Evolutionary conservation across 2,329 filamentous ascomycete species (phyloP), one percentile per base, ranked within the genome.

Genomic region (Epichloe gansuensis): DNA sequence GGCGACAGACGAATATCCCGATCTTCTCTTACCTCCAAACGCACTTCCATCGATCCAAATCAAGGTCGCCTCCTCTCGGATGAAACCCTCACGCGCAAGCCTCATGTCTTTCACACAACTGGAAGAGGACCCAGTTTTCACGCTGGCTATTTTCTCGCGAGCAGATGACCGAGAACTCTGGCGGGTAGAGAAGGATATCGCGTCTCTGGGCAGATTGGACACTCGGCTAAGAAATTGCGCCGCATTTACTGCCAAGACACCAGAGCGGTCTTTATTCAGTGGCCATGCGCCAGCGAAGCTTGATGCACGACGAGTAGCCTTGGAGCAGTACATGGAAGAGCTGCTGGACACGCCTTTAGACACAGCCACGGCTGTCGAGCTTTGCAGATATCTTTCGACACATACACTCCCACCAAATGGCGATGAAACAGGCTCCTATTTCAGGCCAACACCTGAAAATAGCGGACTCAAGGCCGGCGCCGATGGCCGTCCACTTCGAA

Each of bases 41-140:
- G 90, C 91, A 5, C 74, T 98, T 7, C 86, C 88, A 3, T 88
- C 88, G 1, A 85, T 98, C 52, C 81, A 86, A 57, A 83, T 96
- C 47, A 88, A 81, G 65, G 91, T 96, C 4, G 88, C 90, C 3
- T 97, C 93, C 4, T 97, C 93, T 23, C 83, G 93, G n/a, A 83
- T 98, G 75, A 90, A 88, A 63, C 93, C 91, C 13, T 95, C 91
- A 0, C 78, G 91, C 57, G 83, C 89, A 39, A 96, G 91, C 65
- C 80, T 93, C 59, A 74, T 95, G 62, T 87, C 83, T 2, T 74
- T 90, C 11, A 91, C 82, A 49, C 84, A 88, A 56, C 74, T 86
- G 21, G 91, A 96, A 54, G 91, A 95, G 63, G 91, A 96, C 60
- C 89, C 91, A 0, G 91, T 97, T 0, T 96, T 97, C 62, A 95